Conservation (phyloP, 257 asterid genomes). For the Ligustrum vulgare region DNA sequence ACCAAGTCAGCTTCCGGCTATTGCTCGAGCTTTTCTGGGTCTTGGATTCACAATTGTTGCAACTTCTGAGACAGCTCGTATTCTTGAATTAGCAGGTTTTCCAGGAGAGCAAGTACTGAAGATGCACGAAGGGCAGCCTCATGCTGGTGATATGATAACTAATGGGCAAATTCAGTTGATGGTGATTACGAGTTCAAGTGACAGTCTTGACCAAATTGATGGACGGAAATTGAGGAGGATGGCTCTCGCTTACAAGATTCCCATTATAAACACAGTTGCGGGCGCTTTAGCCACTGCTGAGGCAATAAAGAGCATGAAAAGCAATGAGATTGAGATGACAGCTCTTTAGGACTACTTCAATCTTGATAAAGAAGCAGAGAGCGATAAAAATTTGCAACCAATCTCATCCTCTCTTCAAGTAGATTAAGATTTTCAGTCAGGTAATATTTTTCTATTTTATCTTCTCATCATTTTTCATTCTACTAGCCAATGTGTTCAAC, state of each 20-base stretch:
- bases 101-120: constrained; percentile 82
- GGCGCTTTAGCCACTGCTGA: constrained; percentile 97
- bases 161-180: constrained; percentile 86
- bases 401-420: constrained; percentile 39
- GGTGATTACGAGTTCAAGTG: constrained; percentile 93
- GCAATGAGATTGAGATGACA: constrained; percentile 73
- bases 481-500: neutral
- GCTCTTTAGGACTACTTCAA: constrained; percentile 93
- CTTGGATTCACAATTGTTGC: constrained; percentile 76
- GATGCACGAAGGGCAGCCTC: constrained; percentile 95
- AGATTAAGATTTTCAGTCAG: neutral
- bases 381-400: constrained; percentile 40
- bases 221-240: constrained; percentile 87
- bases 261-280: constrained; percentile 87
- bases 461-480: neutral
- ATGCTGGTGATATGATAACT: constrained; percentile 86
- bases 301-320: constrained; percentile 81
- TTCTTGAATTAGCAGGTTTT: constrained; percentile 65
- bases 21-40: constrained; percentile 62
- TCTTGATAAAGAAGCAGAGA: constrained; percentile 28
- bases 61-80: constrained; percentile 91
- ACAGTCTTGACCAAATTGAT: constrained; percentile 77
- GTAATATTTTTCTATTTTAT: neutral
- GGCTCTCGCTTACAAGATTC: constrained; percentile 94
- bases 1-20: constrained; percentile 66